Percentiles rank a stretch among this genome's conserved stretches.
Conservation (phyloP, 139 green algal genomes). For the Micromonas commoda region DNA sequence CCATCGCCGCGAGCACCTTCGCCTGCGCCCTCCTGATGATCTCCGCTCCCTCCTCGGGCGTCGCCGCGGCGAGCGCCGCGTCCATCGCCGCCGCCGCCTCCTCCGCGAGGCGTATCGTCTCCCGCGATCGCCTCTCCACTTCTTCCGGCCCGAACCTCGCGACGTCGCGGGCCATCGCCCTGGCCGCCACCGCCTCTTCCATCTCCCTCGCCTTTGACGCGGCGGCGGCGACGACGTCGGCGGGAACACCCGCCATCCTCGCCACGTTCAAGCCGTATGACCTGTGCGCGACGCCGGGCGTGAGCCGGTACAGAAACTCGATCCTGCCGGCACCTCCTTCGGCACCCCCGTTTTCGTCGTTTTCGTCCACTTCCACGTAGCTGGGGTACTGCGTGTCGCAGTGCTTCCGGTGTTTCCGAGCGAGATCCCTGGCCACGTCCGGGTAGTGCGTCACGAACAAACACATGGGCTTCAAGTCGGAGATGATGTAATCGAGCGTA, state of each 20-base stretch:
- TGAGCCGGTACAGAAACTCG: constrained; percentile 82
- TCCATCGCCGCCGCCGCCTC: neutral
- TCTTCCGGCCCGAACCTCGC: too few relatives aligned
- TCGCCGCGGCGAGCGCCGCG: too few relatives aligned
- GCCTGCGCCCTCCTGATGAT: neutral
- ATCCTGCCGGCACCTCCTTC: constrained; percentile 40
- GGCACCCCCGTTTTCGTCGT: neutral
- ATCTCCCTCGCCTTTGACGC: constrained; percentile 4
- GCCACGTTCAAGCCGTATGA: constrained; percentile 87
- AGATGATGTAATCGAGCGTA: constrained; percentile 49
- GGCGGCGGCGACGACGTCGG: constrained; percentile 1
- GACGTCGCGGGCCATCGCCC: too few relatives aligned
- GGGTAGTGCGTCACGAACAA: constrained; percentile 77
- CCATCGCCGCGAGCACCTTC: too few relatives aligned
- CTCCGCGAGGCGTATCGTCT: too few relatives aligned
- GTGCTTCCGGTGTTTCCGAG: neutral
- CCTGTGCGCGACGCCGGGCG: constrained; percentile 54
- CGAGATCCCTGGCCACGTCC: constrained; percentile 19
- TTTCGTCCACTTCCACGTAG: neutral
- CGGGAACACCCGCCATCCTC: constrained; percentile 59
- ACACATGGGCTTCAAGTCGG: constrained; percentile 40
- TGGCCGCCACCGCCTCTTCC: neutral
- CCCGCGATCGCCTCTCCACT: too few relatives aligned
- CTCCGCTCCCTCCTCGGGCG: neutral
- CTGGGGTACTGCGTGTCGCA: neutral